phyloP scores from a whole-genome alignment of 2,329 filamentous ascomycete genomes.

The Apiospora koreana region DNA sequence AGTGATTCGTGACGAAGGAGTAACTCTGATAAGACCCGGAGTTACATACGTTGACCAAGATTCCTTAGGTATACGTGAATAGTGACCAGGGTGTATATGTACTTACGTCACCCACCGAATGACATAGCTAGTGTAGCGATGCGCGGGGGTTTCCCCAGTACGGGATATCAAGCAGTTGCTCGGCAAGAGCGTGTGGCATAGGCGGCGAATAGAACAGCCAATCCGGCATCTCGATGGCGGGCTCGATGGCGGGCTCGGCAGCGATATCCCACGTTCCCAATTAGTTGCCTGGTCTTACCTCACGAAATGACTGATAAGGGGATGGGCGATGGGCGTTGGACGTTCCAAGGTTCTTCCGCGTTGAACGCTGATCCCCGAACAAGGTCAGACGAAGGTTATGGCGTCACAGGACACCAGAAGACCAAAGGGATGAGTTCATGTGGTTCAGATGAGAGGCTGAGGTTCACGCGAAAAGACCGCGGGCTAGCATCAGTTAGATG shows the following conservation, averaged over 20 bases:
- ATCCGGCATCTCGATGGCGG: background rate
- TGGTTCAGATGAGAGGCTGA: constrained; percentile 1
- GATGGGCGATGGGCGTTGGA: background rate
- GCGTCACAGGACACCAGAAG: background rate
- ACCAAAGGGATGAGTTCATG: background rate
- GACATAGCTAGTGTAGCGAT: background rate
- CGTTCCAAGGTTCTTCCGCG: background rate
- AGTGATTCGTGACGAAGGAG: background rate
- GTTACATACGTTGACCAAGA: background rate
- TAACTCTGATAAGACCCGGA: background rate
- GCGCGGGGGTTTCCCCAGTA: background rate
- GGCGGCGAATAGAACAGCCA: background rate
- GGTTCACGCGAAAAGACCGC: constrained; percentile 9
- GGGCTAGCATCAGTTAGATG: background rate
- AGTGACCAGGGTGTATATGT: background rate
- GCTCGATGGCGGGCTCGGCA: background rate
- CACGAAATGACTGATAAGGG: background rate
- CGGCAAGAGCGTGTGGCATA: background rate
- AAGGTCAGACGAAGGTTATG: constrained; percentile 6
- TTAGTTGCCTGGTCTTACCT: background rate
- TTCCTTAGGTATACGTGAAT: background rate
- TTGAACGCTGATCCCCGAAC: background rate
- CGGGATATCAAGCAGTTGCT: background rate
- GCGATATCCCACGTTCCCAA: background rate
- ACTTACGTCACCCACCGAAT: background rate